Evolutionary conservation across 75 land plant genomes (phyloP).

Genomic region (Sequoiadendron giganteum): DNA sequence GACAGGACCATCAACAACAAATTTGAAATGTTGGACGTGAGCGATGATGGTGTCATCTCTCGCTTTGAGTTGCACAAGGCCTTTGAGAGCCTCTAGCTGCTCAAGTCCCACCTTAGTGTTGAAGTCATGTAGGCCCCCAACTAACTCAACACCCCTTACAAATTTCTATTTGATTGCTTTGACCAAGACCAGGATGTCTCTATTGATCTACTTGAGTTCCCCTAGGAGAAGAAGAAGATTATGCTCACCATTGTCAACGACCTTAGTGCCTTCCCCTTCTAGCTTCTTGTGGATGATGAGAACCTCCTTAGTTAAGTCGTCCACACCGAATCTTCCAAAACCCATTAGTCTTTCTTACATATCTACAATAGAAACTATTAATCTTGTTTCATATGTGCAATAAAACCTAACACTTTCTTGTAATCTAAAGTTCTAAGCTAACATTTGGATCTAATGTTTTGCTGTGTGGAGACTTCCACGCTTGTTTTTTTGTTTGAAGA

Average conservation of each 20-base stretch:
- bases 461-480: no score
- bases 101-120: conserved; percentile 60
- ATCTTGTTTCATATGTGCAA: no score
- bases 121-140: conserved; percentile 46
- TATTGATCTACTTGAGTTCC: conserved; percentile 59
- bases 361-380: no score
- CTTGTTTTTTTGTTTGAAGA: no score
- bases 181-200: conserved; percentile 58
- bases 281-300: conserved; percentile 57
- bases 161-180: conserved; percentile 66
- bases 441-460: no score
- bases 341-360: not conserved
- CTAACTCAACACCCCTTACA: conserved; percentile 59
- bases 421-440: no score
- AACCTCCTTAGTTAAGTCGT: conserved; percentile 53
- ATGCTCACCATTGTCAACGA: conserved; percentile 78
- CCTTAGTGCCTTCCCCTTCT: conserved; percentile 53
- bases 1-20: conserved; percentile 37
- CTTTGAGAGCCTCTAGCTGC: conserved; percentile 57
- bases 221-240: conserved; percentile 54
- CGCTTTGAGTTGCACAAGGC: conserved; percentile 67
- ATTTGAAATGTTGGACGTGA: conserved; percentile 49
- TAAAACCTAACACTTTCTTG: no score
- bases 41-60: conserved; percentile 69
- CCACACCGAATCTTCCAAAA: conserved; percentile 44